Percentiles rank a stretch among this genome's conserved stretches.
Conservation (phyloP, 2,329 filamentous ascomycete species). For the Pseudocercospora eumusae region DNA sequence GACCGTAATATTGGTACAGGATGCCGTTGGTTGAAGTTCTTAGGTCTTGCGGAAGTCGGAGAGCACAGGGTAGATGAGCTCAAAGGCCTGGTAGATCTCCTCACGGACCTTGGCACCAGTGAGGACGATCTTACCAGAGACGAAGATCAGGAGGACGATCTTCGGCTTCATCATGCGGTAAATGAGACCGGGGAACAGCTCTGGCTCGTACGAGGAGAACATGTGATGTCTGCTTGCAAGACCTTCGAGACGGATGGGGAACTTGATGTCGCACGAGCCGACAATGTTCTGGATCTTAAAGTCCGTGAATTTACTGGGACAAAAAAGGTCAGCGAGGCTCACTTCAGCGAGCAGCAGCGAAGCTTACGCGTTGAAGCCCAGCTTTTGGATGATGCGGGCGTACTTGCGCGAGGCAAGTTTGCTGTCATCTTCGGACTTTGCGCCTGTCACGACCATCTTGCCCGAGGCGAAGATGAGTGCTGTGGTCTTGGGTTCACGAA, state of each 20-base stretch:
- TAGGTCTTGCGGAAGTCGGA: constrained; percentile 33
- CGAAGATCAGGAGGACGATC: constrained; percentile 93
- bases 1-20: constrained; percentile 33
- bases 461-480: constrained; percentile 96
- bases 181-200: constrained; percentile 97
- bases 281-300: constrained; percentile 99
- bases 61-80: constrained; percentile 89
- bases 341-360: constrained; percentile 12
- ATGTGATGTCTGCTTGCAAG: constrained; percentile 96
- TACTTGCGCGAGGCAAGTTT: constrained; percentile 97
- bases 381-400: constrained; percentile 98
- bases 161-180: constrained; percentile 99
- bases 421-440: constrained; percentile 96
- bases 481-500: constrained; percentile 97
- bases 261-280: constrained; percentile 98
- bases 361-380: constrained; percentile 74
- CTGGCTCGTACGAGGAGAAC: constrained; percentile 98
- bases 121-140: constrained; percentile 96
- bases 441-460: constrained; percentile 99
- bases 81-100: constrained; percentile 95
- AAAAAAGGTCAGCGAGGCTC: background rate
- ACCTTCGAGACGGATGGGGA: constrained; percentile 95
- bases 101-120: constrained; percentile 97
- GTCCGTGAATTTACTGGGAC: constrained; percentile 79
- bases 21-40: constrained; percentile 25